Conservation (phyloP, 805 yeast genomes). For the Isabelozyma rhagii region DNA sequence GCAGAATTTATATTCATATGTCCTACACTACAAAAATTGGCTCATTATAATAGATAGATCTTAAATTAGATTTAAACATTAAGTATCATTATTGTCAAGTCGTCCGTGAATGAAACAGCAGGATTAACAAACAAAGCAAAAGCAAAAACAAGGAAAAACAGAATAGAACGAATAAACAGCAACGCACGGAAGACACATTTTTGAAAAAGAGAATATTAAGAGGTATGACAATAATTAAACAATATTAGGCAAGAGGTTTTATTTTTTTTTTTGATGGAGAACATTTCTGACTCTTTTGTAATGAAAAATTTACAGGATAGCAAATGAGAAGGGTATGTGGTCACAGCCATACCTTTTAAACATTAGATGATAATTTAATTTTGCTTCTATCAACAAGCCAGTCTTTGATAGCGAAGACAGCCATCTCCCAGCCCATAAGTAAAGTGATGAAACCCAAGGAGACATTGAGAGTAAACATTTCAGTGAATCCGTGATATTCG, state of each 20-base stretch:
- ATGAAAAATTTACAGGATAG: conserved; percentile 48
- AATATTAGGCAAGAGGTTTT: not conserved
- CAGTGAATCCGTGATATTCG: conserved; percentile 64
- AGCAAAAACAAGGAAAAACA: not conserved
- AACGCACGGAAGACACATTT: conserved; percentile 39
- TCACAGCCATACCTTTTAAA: conserved; percentile 66
- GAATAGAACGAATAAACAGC: conserved; percentile 77
- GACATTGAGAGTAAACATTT: conserved; percentile 91
- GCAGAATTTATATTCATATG: too few species aligned
- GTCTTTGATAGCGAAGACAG: conserved; percentile 60
- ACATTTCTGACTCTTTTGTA: conserved; percentile 12
- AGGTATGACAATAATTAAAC: not conserved
- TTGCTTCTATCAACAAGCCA: conserved; percentile 27
- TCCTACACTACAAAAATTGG: too few species aligned
- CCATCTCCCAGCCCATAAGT: conserved; percentile 86
- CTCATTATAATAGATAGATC: too few species aligned
- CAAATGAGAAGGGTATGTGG: conserved; percentile 42
- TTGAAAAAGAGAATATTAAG: conserved; percentile 9
- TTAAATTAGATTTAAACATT: not conserved
- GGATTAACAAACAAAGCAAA: too few species aligned
- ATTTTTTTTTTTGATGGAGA: not conserved
- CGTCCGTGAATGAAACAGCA: not conserved
- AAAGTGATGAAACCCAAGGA: conserved; percentile 76
- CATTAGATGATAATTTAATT: conserved; percentile 54
- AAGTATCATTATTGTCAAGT: not conserved